Evolutionary conservation across 2,329 filamentous ascomycete species (phyloP).

Genomic region (Colletotrichum cuscutae): DNA sequence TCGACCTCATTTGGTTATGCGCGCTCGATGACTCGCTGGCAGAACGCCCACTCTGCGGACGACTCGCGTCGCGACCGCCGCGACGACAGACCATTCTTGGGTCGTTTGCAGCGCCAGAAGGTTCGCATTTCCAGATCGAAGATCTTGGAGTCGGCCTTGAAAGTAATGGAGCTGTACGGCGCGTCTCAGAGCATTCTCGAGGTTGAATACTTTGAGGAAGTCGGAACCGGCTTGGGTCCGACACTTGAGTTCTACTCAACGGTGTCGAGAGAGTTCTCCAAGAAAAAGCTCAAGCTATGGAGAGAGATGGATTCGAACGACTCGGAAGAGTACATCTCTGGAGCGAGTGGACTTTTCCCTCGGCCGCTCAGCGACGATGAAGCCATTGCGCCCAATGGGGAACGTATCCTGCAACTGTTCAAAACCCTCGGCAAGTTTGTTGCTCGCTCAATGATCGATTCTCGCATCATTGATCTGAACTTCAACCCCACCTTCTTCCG

Average conservation of each 20-base stretch:
- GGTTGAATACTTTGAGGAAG: constrained; percentile 98
- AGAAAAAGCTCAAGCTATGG: constrained; percentile 98
- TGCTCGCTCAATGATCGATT: constrained; percentile 97
- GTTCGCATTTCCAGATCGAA: constrained; percentile 96
- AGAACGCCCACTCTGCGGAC: constrained; percentile 85
- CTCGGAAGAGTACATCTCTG: constrained; percentile 84
- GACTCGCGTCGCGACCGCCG: constrained; percentile 85
- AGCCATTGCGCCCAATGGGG: constrained; percentile 78
- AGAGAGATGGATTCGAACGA: constrained; percentile 84
- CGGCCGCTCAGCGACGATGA: constrained; percentile 88
- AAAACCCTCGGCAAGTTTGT: constrained; percentile 97
- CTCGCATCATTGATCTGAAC: constrained; percentile 95
- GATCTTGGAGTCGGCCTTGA: constrained; percentile 94
- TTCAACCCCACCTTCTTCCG: constrained; percentile 99
- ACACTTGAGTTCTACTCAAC: constrained; percentile 98
- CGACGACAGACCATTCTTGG: constrained; percentile 91
- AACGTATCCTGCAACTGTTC: constrained; percentile 88
- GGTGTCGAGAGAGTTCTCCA: constrained; percentile 95
- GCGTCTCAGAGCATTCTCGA: constrained; percentile 96
- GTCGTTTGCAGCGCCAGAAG: constrained; percentile 92
- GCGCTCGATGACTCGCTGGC: constrained; percentile 97
- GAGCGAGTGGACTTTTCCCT: constrained; percentile 87
- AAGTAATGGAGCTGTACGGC: constrained; percentile 98
- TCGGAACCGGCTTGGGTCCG: constrained; percentile 93
- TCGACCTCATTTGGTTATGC: constrained; percentile 99